Percentiles rank a stretch among this genome's conserved stretches.
Conservation (phyloP, 768 basidiomycete genomes). For the Lyophyllum semitale region DNA sequence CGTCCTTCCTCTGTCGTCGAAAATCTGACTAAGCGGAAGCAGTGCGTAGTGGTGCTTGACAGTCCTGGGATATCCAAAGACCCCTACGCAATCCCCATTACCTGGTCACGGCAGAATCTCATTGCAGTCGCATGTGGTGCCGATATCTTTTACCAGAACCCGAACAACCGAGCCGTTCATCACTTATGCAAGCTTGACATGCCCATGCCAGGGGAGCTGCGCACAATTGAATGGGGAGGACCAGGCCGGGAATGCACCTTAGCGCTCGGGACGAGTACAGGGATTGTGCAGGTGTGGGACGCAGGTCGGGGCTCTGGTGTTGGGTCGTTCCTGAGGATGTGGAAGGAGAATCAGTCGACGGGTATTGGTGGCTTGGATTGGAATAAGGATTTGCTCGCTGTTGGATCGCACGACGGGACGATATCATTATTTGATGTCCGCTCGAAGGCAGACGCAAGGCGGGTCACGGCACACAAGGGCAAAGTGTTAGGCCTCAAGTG, state of each 20-base stretch:
- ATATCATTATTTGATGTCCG: constrained; percentile 71
- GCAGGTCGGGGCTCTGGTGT: constrained; percentile 31
- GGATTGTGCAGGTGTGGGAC: constrained; percentile 59
- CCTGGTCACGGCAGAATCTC: constrained; percentile 59
- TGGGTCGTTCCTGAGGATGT: constrained; percentile 38
- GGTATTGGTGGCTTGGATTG: constrained; percentile 46
- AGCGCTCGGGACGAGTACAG: constrained; percentile 53
- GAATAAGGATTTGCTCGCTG: constrained; percentile 60
- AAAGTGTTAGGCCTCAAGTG: constrained; percentile 80
- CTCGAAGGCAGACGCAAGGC: constrained; percentile 29
- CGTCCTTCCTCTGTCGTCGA: constrained; percentile 54
- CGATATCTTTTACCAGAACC: constrained; percentile 65
- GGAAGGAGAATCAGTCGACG: constrained; percentile 34
- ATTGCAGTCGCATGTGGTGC: constrained; percentile 65
- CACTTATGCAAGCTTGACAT: constrained; percentile 46
- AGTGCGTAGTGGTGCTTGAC: constrained; percentile 62
- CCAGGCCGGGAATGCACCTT: constrained; percentile 41
- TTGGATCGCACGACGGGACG: constrained; percentile 64
- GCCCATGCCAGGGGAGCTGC: constrained; percentile 35
- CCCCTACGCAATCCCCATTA: constrained; percentile 56
- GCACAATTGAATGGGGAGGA: constrained; percentile 55
- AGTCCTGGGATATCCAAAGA: constrained; percentile 61
- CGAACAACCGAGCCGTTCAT: constrained; percentile 53
- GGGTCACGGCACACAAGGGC: constrained; percentile 55
- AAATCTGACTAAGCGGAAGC: constrained; percentile 53